Percentiles rank a stretch among this genome's conserved stretches.
phyloP scores from a whole-genome alignment of 495 filamentous ascomycete genomes.

The Cairneyella variabilis region DNA sequence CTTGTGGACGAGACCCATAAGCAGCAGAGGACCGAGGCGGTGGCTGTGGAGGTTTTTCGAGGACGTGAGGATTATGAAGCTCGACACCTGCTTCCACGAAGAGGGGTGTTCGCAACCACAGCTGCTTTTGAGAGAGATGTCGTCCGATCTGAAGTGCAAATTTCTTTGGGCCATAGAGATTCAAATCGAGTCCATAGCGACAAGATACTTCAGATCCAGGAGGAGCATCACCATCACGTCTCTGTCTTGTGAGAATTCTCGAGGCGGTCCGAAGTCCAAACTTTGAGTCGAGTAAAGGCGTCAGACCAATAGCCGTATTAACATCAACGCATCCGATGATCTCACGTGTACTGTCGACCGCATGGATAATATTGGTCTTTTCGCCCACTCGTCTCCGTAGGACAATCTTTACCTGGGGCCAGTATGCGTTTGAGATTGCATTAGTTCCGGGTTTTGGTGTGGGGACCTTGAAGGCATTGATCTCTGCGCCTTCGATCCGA shows the following conservation, averaged over 20 bases:
- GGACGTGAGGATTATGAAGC: slow-evolving; percentile 65
- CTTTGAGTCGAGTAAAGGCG: slow-evolving; percentile 63
- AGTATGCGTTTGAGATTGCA: slow-evolving; percentile 45
- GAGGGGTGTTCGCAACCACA: slow-evolving; percentile 61
- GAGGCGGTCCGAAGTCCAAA: slow-evolving; percentile 62
- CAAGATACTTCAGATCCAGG: slow-evolving; percentile 49
- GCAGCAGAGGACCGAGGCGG: slow-evolving; percentile 22
- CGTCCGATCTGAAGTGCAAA: slow-evolving; percentile 58
- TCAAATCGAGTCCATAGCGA: slow-evolving; percentile 58
- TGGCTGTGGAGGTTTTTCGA: slow-evolving; percentile 36
- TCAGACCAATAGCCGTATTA: slow-evolving; percentile 62
- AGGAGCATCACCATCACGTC: slow-evolving; percentile 47
- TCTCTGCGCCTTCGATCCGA: slow-evolving; percentile 61
- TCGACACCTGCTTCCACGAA: slow-evolving; percentile 60
- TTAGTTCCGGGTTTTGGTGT: slow-evolving; percentile 56
- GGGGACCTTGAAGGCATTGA: slow-evolving; percentile 66
- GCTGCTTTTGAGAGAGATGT: slow-evolving; percentile 56
- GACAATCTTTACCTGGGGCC: slow-evolving; percentile 70
- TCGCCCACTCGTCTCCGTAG: slow-evolving; percentile 54
- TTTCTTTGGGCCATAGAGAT: slow-evolving; percentile 75
- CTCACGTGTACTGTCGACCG: slow-evolving; percentile 63
- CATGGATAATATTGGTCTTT: slow-evolving; percentile 54
- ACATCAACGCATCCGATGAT: slow-evolving; percentile 74
- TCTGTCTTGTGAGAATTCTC: slow-evolving; percentile 59
- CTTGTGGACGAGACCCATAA: slow-evolving; percentile 40